Conservation (phyloP, 2,329 filamentous ascomycete genomes). For the Elsinoe fawcettii region DNA sequence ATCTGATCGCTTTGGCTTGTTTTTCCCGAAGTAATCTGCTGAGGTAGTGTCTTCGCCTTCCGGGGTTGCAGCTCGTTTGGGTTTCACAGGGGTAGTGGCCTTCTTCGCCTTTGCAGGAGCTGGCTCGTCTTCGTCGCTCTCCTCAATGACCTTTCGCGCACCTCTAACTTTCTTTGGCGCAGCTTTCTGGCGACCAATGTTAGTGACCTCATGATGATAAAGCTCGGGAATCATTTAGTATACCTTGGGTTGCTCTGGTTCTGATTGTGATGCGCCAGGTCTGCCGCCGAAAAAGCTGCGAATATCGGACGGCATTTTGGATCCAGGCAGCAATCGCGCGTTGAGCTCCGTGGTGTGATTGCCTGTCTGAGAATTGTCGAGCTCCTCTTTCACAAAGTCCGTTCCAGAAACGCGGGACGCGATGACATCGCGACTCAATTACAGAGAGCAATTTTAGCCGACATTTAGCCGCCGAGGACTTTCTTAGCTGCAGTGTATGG, state of each 20-base stretch:
- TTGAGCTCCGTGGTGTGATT: not conserved
- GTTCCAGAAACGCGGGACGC: constrained; percentile 7
- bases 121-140: constrained; percentile 66
- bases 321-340: constrained; percentile 15
- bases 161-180: constrained; percentile 41
- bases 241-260: constrained; percentile 31
- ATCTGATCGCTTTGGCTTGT: constrained; percentile 46
- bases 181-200: constrained; percentile 21
- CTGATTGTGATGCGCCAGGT: constrained; percentile 47
- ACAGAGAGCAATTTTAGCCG: constrained; percentile 12
- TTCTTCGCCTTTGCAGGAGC: constrained; percentile 38
- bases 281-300: constrained; percentile 83
- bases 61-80: constrained; percentile 43
- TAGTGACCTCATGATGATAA: not conserved
- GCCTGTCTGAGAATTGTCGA: not conserved
- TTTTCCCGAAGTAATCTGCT: constrained; percentile 54
- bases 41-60: constrained; percentile 52
- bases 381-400: constrained; percentile 7
- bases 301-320: constrained; percentile 72
- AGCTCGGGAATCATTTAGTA: constrained; percentile 17
- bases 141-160: constrained; percentile 62
- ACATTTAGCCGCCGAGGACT: not conserved
- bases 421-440: constrained; percentile 16
- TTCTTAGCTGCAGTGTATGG: not conserved
- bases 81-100: constrained; percentile 53